phyloP scores from a whole-genome alignment of 2,329 filamentous ascomycete genomes.

The Alternaria consortialis region DNA sequence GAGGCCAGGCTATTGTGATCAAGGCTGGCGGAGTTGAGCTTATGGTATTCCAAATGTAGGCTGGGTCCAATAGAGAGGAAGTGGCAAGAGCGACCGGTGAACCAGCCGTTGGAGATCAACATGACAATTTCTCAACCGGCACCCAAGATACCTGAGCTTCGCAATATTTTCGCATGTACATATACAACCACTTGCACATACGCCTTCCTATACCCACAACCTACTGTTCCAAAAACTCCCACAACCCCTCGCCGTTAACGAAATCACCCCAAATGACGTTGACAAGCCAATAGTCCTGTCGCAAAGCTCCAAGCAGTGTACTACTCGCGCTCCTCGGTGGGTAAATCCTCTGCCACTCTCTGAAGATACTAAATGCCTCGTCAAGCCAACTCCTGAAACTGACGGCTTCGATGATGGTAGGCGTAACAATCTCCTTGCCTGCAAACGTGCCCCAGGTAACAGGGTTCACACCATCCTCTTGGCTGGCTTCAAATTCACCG shows the following conservation, averaged over 20 bases:
- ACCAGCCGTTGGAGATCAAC: too few relatives aligned
- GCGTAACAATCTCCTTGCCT: constrained; percentile 94
- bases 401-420: constrained; percentile 95
- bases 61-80: too few relatives aligned
- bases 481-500: constrained; percentile 78
- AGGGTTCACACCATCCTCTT: constrained; percentile 78
- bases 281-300: constrained; percentile 83
- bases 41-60: too few relatives aligned
- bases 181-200: background rate
- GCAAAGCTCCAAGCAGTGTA: constrained; percentile 72
- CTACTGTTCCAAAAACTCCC: constrained; percentile 66
- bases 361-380: constrained; percentile 95
- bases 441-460: constrained; percentile 98
- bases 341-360: constrained; percentile 91
- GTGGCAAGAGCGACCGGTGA: too few relatives aligned
- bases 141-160: background rate
- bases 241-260: constrained; percentile 74
- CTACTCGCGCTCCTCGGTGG: constrained; percentile 75
- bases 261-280: constrained; percentile 88
- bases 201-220: background rate
- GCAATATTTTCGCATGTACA: background rate
- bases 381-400: constrained; percentile 94
- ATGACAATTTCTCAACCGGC: background rate
- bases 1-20: too few relatives aligned
- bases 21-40: too few relatives aligned